Conservation (phyloP, 2,329 filamentous ascomycete genomes). For the Apiospora koreana region DNA sequence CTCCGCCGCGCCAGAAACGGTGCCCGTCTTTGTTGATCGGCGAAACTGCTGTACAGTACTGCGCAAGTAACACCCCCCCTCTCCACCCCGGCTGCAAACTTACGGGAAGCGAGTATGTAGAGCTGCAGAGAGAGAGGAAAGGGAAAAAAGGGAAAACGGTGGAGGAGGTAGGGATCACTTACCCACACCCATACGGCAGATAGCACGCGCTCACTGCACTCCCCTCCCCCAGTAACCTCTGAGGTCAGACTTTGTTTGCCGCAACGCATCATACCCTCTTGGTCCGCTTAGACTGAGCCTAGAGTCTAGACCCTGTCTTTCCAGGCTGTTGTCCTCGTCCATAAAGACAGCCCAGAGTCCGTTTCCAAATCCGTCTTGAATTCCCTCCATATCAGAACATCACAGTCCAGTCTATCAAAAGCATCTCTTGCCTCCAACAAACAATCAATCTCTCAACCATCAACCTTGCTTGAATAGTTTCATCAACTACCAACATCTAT, state of each 20-base stretch:
- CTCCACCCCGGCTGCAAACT: neutral
- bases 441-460: neutral
- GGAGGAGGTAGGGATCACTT: constrained; percentile 9
- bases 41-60: constrained; percentile 9
- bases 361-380: constrained; percentile 7
- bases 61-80: constrained; percentile 7
- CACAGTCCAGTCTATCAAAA: neutral
- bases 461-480: neutral
- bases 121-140: too few species aligned
- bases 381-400: neutral
- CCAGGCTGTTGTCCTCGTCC: neutral
- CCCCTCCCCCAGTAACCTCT: constrained; percentile 17
- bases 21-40: constrained; percentile 27
- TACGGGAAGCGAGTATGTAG: neutral
- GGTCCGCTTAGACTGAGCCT: neutral
- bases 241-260: constrained; percentile 23
- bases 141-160: constrained; percentile 1
- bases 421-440: neutral
- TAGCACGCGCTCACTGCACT: neutral
- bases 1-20: constrained; percentile 25
- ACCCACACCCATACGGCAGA: constrained; percentile 2
- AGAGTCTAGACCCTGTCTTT: constrained; percentile 3
- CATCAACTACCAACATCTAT: neutral
- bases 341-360: constrained; percentile 10
- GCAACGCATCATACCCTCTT: constrained; percentile 10